Evolutionary conservation across 2,329 filamentous ascomycete species (phyloP), one percentile per base, ranked within the genome.

Genomic region (Zasmidium citrigriseum): DNA sequence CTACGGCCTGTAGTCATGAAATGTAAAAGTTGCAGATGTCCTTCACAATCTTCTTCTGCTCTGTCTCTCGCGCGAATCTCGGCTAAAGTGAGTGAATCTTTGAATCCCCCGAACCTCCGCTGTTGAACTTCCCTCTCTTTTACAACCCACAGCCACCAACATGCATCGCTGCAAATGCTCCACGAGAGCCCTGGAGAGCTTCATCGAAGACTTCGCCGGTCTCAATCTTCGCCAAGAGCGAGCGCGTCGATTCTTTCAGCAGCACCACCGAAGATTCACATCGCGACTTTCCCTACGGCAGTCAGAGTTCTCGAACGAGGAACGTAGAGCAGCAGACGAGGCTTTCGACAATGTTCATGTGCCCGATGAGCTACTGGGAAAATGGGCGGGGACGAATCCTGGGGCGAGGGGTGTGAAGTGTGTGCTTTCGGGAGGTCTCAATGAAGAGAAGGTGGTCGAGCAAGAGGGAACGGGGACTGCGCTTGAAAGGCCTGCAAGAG

Each of bases 141-240:
- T 25, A n/a, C 21, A 9, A 21, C 18, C 20, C n/a, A 25, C 23
- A 16, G 34, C 4, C 14, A 47, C 22, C 22, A 57, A 25, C 14
- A 66, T 66, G 65, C 46, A 50, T 50, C 54, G 53, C 23, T 68
- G 66, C 27, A 45, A 41, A 10, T 68, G 63, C 54, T 62, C 65
- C n/a, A 63, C 62, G 2, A 54, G 58, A 47, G 66, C 65, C 12
- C 65, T 69, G 12, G 65, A 67, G 23, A 41, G 49, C 11, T 64
- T 68, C 29, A 51, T 68, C 27, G 57, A 60, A 48, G 62, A 69
- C 41, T 47, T 69, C 18, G 65, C 65, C 27, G 66, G 64, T 7
- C 23, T 68, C 34, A 59, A 59, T 5, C 24, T 68, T 14, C 58
- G 60, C n/a, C 51, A 54, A 34, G 60, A 60, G 46, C 60, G 56